These are phyloP conservation scores for Tulasnella sp. DNA, from an alignment of 768 basidiomycete species.

Conservation along the genomic window DNA sequence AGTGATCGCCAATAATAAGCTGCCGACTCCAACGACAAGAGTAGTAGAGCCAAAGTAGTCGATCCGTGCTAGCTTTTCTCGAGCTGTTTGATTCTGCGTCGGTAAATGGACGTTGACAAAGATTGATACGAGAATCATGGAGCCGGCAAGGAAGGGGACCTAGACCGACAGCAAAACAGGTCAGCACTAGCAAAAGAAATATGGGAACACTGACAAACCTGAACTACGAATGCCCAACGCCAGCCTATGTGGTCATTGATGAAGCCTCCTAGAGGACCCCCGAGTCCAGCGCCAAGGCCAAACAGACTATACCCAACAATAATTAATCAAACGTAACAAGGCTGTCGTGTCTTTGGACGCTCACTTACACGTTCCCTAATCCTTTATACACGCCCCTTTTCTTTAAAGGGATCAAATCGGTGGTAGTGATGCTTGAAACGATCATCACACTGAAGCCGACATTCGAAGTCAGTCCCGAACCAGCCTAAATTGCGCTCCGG, in stretches of 20 bases:
- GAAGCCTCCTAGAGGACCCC: slow-evolving; percentile 34
- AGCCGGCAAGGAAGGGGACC: slow-evolving; percentile 68
- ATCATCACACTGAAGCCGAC: slow-evolving; percentile 65
- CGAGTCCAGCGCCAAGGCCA: slow-evolving; percentile 54
- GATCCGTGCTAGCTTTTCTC: slow-evolving; percentile 65
- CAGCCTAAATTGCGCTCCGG: slow-evolving; percentile 22
- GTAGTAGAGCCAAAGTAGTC: slow-evolving; percentile 80
- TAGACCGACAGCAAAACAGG: slow-evolving; percentile 30
- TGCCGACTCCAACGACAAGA: slow-evolving; percentile 61
- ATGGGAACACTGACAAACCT: too few species aligned
- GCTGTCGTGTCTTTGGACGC: too few species aligned
- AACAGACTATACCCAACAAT: slow-evolving; percentile 47
- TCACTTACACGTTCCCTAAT: slow-evolving; percentile 76
- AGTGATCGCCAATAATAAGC: slow-evolving; percentile 66
- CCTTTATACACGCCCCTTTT: slow-evolving; percentile 63
- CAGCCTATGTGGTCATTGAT: slow-evolving; percentile 79
- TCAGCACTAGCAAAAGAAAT: too few species aligned
- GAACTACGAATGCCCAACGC: slow-evolving; percentile 74
- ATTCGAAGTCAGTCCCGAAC: not conserved
- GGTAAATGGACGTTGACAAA: slow-evolving; percentile 76
- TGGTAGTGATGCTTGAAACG: slow-evolving; percentile 78
- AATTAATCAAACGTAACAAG: not conserved
- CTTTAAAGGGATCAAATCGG: slow-evolving; percentile 77
- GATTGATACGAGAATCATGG: slow-evolving; percentile 58
- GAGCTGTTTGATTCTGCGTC: slow-evolving; percentile 49